These are phyloP conservation scores for Hericium coralloides DNA, from an alignment of 768 basidiomycete genomes.

Conservation along the genomic window DNA sequence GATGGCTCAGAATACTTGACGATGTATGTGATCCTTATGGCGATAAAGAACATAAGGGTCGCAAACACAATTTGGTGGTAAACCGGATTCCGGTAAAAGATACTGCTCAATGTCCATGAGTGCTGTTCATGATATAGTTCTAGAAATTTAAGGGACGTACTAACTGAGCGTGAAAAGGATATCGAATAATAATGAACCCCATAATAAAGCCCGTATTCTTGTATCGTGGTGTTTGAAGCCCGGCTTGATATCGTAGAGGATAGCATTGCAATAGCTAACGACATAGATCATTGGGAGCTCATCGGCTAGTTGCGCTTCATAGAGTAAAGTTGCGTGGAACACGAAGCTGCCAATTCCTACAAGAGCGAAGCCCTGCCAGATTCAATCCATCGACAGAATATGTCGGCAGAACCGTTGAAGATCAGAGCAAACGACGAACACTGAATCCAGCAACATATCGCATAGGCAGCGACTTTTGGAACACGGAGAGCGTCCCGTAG, in stretches of 20 bases:
- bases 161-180: conserved; percentile 63
- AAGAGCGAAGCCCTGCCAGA: conserved; percentile 51
- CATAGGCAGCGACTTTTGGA: conserved; percentile 24
- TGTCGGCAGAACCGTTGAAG: not conserved
- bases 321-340: conserved; percentile 72
- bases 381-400: conserved; percentile 1
- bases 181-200: conserved; percentile 38
- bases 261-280: conserved; percentile 48
- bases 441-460: conserved; percentile 27
- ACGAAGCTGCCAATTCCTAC: conserved; percentile 72
- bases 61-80: conserved; percentile 78
- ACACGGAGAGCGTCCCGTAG: conserved; percentile 31
- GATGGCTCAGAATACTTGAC: conserved; percentile 34
- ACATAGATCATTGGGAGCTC: conserved; percentile 81
- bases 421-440: conserved; percentile 14
- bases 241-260: conserved; percentile 48
- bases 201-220: conserved; percentile 33
- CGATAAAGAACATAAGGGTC: conserved; percentile 38
- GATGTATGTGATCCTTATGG: conserved; percentile 44
- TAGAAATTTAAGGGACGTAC: conserved; percentile 33
- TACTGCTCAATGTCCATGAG: conserved; percentile 28
- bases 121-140: not conserved
- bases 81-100: conserved; percentile 61
- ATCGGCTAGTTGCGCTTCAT: conserved; percentile 71
- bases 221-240: conserved; percentile 35